A percentile compares a stretch with the other conserved stretches of the same genome.
phyloP scores from a whole-genome alignment of 1,139 yeast species.

The Yamadazyma atmosphaerica region DNA sequence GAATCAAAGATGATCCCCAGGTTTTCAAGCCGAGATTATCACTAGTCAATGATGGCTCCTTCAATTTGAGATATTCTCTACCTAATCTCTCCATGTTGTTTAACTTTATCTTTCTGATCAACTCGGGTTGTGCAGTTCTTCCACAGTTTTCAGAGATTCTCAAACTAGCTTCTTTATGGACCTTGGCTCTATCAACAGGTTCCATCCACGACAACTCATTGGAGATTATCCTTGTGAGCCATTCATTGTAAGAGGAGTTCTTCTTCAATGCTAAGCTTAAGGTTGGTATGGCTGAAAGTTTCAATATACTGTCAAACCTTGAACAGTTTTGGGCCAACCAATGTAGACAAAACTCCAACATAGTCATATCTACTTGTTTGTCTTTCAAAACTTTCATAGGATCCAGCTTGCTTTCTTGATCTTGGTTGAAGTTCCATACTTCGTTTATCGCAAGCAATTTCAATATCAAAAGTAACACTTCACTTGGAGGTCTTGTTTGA shows the following conservation, averaged over 20 bases:
- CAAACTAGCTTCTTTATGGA: conserved; percentile 57
- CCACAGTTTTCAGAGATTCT: conserved; percentile 85
- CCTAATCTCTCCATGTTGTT: conserved; percentile 25
- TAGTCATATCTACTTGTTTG: conserved; percentile 20
- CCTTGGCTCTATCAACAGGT: conserved; percentile 35
- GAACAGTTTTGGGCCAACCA: conserved; percentile 47
- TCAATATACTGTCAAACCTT: conserved; percentile 24
- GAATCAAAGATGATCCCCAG: conserved; percentile 87
- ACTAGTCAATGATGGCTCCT: conserved; percentile 83
- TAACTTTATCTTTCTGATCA: conserved; percentile 49
- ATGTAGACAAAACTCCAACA: conserved; percentile 23
- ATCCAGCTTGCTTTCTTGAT: conserved; percentile 7
- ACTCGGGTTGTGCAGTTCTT: conserved; percentile 77
- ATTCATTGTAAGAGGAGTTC: conserved; percentile 42
- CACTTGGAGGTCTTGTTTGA: conserved; percentile 47
- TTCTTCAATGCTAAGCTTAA: conserved; percentile 25
- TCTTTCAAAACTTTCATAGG: conserved; percentile 15
- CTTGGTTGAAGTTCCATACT: conserved; percentile 54
- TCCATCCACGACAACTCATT: conserved; percentile 53
- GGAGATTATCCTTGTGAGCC: conserved; percentile 67
- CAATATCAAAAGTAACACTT: conserved; percentile 47
- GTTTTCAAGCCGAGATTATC: conserved; percentile 91
- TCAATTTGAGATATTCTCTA: conserved; percentile 41
- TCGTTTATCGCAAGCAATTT: conserved; percentile 51
- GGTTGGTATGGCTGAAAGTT: conserved; percentile 28